Base-by-base conservation (phyloP, 805 yeast genomes). In the Candida succiphila region DNA sequence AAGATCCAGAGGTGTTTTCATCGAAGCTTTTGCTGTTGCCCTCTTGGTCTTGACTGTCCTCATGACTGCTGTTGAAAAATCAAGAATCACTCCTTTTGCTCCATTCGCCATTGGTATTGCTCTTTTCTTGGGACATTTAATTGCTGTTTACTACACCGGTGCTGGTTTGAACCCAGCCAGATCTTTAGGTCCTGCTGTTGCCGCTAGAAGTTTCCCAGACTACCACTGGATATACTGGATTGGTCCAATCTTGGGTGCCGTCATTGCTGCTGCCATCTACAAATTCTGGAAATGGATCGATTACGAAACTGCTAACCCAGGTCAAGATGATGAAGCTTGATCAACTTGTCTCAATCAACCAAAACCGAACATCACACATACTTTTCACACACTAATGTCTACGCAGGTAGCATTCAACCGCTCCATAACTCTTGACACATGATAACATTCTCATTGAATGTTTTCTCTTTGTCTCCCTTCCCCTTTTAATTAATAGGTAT, bases 211-310 rank as follows among this genome's bases (percentile, higher is more conserved):
- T 17, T 86, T 86, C 78, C 94, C 95, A 24, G 55, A 49, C 50
- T 85, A 85, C 63, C 86, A 77, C 68, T 85, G 94, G 94, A 84
- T 86, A 44, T 85, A 85, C 69, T 84, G 94, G 92, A 75, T 85
- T 37, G 95, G 95, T 35, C 95, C 95, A 39, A 47, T 77, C 35
- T 51, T 81, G 38, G 95, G 94, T 43, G 61, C 88, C 9, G 39
- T 68, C 36, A 53, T 84, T 44, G 78, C 94, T 15, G 73, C 69
- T 44, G 70, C 69, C 39, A 65, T 83, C 43, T 82, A 84, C 80
- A 67, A 76, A 52, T 42, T 73, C 31, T 65, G 84, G 61, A 77
- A 74, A 57, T 47, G 70, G 49, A 63, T 81, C 48, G 69, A 79
- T 49, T 81, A 80, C 60, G 78, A 75, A 61, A 70, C 79, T 35